Conservation (phyloP, 176 grass and related monocot species). For the Oryza punctata region DNA sequence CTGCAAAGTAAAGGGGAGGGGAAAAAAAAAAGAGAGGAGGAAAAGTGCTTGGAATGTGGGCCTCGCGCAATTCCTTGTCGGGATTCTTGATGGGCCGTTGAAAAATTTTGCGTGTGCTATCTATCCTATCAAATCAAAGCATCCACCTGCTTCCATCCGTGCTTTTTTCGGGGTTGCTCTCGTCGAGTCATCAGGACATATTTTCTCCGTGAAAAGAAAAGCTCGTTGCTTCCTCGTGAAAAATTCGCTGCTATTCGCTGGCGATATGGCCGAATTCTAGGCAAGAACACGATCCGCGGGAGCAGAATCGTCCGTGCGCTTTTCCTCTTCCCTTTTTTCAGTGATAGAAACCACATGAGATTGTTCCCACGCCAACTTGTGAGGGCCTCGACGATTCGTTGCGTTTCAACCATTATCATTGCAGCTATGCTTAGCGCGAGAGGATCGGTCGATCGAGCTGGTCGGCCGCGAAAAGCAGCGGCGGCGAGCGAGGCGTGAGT, state of each 20-base stretch:
- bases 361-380: background rate
- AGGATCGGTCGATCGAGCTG: background rate
- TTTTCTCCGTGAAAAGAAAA: background rate
- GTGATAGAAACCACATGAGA: background rate
- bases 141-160: background rate
- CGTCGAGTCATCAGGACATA: background rate
- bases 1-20: too few species aligned
- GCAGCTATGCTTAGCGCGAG: background rate
- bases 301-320: background rate
- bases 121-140: background rate
- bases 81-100: slow-evolving; percentile 35
- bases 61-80: background rate
- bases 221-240: background rate
- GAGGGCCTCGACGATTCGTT: background rate
- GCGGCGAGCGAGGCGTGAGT: background rate
- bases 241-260: background rate
- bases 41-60: slow-evolving; percentile 20
- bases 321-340: background rate
- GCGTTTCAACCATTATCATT: background rate
- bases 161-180: background rate
- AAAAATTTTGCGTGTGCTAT: background rate
- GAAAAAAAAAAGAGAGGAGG: background rate
- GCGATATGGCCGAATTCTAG: background rate
- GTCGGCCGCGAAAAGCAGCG: background rate
- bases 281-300: background rate